Conservation (phyloP, 2,329 filamentous ascomycete species). For the Hortaea werneckii region DNA sequence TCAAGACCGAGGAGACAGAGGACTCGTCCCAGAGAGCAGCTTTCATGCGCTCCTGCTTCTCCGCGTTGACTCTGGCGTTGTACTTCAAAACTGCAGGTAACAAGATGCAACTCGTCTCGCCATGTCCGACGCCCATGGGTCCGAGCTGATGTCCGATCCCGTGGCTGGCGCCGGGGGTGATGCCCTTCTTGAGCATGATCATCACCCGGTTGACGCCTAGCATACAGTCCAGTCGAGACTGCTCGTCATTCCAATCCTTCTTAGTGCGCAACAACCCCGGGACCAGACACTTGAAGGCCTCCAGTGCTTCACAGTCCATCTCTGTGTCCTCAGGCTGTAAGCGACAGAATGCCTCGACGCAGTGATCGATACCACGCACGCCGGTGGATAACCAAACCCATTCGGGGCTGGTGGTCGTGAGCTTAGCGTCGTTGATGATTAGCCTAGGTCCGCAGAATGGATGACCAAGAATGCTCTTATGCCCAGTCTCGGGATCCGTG, state of each 20-base stretch:
- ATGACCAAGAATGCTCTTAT: conserved; percentile 9
- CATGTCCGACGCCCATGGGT: conserved; percentile 49
- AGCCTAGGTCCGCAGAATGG: conserved; percentile 35
- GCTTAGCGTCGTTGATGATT: conserved; percentile 45
- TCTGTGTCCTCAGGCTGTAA: conserved; percentile 11
- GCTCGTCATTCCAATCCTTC: conserved; percentile 26
- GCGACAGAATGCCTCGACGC: conserved; percentile 44
- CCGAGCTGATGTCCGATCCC: conserved; percentile 36
- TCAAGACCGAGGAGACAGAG: conserved; percentile 30
- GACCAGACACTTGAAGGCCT: conserved; percentile 35
- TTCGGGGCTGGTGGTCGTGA: conserved; percentile 41
- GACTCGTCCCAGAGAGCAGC: conserved; percentile 31
- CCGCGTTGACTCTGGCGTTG: conserved; percentile 32
- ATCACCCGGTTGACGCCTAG: conserved; percentile 34
- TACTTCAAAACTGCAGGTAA: conserved; percentile 47
- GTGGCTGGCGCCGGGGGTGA: conserved; percentile 31
- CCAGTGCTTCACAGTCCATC: conserved; percentile 16
- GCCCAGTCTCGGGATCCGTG: conserved; percentile 19
- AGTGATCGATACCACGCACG: conserved; percentile 48
- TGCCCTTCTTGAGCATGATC: conserved; percentile 25
- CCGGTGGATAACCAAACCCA: conserved; percentile 50
- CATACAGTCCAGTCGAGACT: conserved; percentile 38
- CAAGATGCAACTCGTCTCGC: conserved; percentile 49
- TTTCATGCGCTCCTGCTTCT: conserved; percentile 33
- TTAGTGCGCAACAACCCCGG: conserved; percentile 36